Percentiles rank a stretch among this genome's conserved stretches.
phyloP scores from a whole-genome alignment of 1,284 basidiomycete species.

The Rhodotorula sp. region DNA sequence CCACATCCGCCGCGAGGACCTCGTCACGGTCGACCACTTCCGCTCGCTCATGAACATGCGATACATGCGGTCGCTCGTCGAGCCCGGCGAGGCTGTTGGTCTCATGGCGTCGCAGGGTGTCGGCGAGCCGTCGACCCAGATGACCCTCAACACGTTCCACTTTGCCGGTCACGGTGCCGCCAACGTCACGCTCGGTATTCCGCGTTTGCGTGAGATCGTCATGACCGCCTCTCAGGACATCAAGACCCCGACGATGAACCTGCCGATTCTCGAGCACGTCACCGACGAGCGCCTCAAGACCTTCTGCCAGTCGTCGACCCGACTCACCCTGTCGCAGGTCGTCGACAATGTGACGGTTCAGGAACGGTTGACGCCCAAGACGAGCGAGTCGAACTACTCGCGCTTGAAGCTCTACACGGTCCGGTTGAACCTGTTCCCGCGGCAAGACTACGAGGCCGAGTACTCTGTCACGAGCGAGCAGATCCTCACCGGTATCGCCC shows the following conservation, averaged over 20 bases:
- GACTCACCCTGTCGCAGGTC: slow-evolving; percentile 82
- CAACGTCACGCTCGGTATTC: slow-evolving; percentile 98
- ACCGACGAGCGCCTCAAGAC: slow-evolving; percentile 62
- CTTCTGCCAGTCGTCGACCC: slow-evolving; percentile 89
- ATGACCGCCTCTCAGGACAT: slow-evolving; percentile 98
- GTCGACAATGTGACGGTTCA: slow-evolving; percentile 80
- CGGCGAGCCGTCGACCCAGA: slow-evolving; percentile 98
- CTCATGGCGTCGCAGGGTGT: slow-evolving; percentile 97
- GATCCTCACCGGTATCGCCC: slow-evolving; percentile 70
- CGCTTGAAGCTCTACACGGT: slow-evolving; percentile 81
- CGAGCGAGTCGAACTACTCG: slow-evolving; percentile 54
- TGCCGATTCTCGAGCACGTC: slow-evolving; percentile 63
- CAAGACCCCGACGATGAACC: slow-evolving; percentile 97
- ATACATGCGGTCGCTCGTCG: slow-evolving; percentile 88
- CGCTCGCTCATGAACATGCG: slow-evolving; percentile 78
- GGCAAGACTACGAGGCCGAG: slow-evolving; percentile 78
- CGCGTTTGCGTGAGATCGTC: slow-evolving; percentile 96
- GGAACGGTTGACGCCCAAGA: slow-evolving; percentile 71
- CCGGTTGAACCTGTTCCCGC: slow-evolving; percentile 80
- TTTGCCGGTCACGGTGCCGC: slow-evolving; percentile 98
- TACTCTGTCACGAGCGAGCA: slow-evolving; percentile 75
- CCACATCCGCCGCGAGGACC: slow-evolving; percentile 54
- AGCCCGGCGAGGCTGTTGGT: slow-evolving; percentile 97
- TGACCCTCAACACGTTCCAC: slow-evolving; percentile 99
- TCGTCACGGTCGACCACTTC: slow-evolving; percentile 63